Evolutionary conservation across 2,329 filamentous ascomycete genomes (phyloP).

Genomic region (Amauroascus verrucosus): DNA sequence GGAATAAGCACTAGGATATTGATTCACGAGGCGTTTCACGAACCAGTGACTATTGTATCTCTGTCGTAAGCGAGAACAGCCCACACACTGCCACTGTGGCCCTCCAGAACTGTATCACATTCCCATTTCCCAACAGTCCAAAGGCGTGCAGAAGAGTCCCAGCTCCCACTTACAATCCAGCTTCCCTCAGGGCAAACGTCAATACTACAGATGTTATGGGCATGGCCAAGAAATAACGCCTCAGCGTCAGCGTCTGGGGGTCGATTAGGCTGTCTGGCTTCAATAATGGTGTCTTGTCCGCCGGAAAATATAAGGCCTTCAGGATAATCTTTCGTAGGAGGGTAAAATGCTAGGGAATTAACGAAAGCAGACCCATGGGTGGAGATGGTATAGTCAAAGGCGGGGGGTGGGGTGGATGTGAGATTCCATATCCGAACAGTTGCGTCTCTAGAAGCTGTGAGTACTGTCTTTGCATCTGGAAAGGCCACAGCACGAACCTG

Average conservation of each 20-base stretch:
- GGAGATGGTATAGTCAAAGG: constrained; percentile 67
- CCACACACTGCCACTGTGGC: constrained; percentile 79
- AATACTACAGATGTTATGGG: constrained; percentile 76
- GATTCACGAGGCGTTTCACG: constrained; percentile 6
- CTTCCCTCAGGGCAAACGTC: constrained; percentile 63
- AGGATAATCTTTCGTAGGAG: constrained; percentile 56
- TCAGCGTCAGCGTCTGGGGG: constrained; percentile 66
- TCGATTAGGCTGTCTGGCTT: constrained; percentile 65
- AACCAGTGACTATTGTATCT: constrained; percentile 65
- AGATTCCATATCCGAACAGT: constrained; percentile 81
- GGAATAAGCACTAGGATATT: background rate
- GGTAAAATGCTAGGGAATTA: constrained; percentile 70
- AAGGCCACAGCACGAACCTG: constrained; percentile 83
- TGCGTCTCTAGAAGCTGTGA: constrained; percentile 85
- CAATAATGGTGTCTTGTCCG: constrained; percentile 86
- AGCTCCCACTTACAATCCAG: constrained; percentile 81
- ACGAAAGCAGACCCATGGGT: constrained; percentile 76
- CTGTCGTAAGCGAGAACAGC: constrained; percentile 76
- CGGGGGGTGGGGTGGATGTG: constrained; percentile 53
- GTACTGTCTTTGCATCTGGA: constrained; percentile 57
- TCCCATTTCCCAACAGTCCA: constrained; percentile 87
- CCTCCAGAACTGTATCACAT: constrained; percentile 57
- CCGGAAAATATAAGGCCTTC: constrained; percentile 78
- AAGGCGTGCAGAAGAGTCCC: constrained; percentile 79
- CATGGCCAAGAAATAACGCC: constrained; percentile 74